These are phyloP conservation scores for Lithospermum erythrorhizon DNA, from an alignment of 257 asterid genomes.

Conservation along the genomic window DNA sequence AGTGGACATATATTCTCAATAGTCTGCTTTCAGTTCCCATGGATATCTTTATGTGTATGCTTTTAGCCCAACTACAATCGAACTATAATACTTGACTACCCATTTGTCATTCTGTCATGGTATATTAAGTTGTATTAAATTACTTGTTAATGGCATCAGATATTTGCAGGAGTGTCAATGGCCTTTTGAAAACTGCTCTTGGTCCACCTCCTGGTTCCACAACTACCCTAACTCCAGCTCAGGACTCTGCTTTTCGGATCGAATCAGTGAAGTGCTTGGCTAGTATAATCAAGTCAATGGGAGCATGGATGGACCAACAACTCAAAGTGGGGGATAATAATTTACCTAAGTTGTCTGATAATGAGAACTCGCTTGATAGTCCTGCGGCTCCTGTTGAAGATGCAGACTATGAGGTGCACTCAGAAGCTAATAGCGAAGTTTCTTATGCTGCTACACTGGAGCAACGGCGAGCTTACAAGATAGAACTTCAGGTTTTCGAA, in stretches of 20 bases:
- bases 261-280: slow-evolving; percentile 95
- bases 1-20: not conserved
- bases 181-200: slow-evolving; percentile 90
- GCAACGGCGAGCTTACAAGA: slow-evolving; percentile 90
- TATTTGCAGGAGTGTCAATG: slow-evolving; percentile 90
- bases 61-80: not conserved
- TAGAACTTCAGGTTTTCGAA: slow-evolving; percentile 79
- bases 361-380: slow-evolving; percentile 46
- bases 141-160: slow-evolving; percentile 34
- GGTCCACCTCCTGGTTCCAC: slow-evolving; percentile 97
- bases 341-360: slow-evolving; percentile 41
- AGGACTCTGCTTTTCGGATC: slow-evolving; percentile 86
- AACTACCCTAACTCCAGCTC: slow-evolving; percentile 77
- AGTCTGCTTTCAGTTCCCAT: not conserved
- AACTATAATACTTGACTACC: slow-evolving; percentile 5
- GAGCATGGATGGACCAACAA: slow-evolving; percentile 96
- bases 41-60: not conserved
- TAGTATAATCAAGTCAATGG: slow-evolving; percentile 83
- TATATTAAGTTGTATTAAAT: slow-evolving; percentile 21
- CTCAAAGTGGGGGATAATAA: slow-evolving; percentile 63
- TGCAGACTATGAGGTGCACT: slow-evolving; percentile 59
- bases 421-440: slow-evolving; percentile 54
- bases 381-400: slow-evolving; percentile 38
- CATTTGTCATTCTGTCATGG: slow-evolving; percentile 3
- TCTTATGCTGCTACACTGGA: slow-evolving; percentile 79